phyloP scores from a whole-genome alignment of 1,284 basidiomycete species.

The Malassezia psittaci region DNA sequence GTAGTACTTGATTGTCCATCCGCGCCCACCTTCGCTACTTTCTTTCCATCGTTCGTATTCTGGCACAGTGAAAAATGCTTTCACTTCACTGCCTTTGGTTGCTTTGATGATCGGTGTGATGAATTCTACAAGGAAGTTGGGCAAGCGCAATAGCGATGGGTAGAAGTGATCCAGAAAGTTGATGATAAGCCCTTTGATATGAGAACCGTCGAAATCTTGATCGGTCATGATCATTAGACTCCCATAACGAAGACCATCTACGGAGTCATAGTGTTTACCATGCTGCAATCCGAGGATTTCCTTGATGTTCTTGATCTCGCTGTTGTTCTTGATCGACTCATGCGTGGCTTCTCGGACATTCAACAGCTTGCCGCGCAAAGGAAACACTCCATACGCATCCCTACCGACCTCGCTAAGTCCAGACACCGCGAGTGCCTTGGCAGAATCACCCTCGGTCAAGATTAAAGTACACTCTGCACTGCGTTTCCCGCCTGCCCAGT shows the following conservation, averaged over 20 bases:
- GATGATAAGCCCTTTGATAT: conserved; percentile 97
- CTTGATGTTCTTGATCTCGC: conserved; percentile 93
- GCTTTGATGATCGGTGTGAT: conserved; percentile 90
- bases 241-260: conserved; percentile 75
- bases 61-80: conserved; percentile 92
- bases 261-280: conserved; percentile 71
- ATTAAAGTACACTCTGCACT: conserved; percentile 85
- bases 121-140: conserved; percentile 92
- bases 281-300: conserved; percentile 95
- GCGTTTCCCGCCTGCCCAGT: conserved; percentile 78
- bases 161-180: conserved; percentile 97
- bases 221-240: conserved; percentile 99
- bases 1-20: conserved; percentile 62
- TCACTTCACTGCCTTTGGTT: conserved; percentile 67
- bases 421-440: conserved; percentile 89
- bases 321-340: conserved; percentile 95
- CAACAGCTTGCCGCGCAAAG: conserved; percentile 86
- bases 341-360: conserved; percentile 95
- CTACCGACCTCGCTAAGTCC: conserved; percentile 89
- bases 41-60: conserved; percentile 91
- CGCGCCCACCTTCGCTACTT: conserved; percentile 65
- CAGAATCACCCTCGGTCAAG: conserved; percentile 97
- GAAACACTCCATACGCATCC: conserved; percentile 95
- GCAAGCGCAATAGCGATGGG: conserved; percentile 82
- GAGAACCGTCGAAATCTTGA: conserved; percentile 99